Base-by-base conservation (phyloP, 495 filamentous ascomycete species). In the Trypethelium eluteriae region DNA sequence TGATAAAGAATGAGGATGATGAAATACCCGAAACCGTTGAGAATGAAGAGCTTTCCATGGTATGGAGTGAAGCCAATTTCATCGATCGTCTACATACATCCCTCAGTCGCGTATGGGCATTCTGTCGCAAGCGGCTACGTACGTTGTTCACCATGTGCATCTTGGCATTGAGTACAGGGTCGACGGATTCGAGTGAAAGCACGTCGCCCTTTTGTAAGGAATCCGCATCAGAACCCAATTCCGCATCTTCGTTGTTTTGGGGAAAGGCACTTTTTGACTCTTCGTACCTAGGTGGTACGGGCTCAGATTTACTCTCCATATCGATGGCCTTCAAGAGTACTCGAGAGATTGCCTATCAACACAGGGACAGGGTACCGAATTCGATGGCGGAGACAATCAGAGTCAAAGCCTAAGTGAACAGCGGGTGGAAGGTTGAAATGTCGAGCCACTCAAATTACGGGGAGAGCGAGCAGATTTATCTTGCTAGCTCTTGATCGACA, bases 71-170 rank as follows among this genome's bases (percentile, higher is more conserved):
- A 88, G 9, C 88, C 87, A 70, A 91, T 89, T 69, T 89, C 84
- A 72, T 91, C 86, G 67, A 91, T 89, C 2, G 87, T 80, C 86
- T 87, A 39, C 32, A 39, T 10, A 32, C 18, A 62, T 36, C 35
- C 18, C 44, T 59, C 50, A 57, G 46, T 65, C n/a, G 39, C 57
- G 38, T 64, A 34, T 4, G 39, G 38, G 61, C 34, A 25, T 38
- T 9, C 16, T 59, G 3, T 16, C 3, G 12, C 34, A 39, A 59
- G 25, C 16, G 53, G 38, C 65, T 50, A 77, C 82, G 77, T 70
- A 88, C 86, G 73, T 89, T 83, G 73, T 90, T 90, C 67, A 89
- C 81, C 68, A 89, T 72, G 63, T 82, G 79, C 85, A 89, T 89
- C 73, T 89, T 89, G 11, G 82, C 81, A 64, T 83, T 84, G 64